Percentiles rank a stretch among this genome's conserved stretches.
Evolutionary conservation across 1,139 yeast genomes (phyloP).

Genomic region (Candida glucosophila): DNA sequence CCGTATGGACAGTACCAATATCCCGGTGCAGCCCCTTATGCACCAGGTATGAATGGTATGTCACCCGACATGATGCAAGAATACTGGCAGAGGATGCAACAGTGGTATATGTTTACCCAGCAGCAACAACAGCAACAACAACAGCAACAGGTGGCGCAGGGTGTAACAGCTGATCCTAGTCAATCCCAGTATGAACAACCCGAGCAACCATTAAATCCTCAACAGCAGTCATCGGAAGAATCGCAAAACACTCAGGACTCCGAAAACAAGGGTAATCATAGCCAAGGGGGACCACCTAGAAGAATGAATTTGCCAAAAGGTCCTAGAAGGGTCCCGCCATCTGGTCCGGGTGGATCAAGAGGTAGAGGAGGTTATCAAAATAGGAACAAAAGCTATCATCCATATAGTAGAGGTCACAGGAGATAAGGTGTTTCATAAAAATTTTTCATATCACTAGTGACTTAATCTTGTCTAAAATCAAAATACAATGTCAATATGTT

Average conservation of each 20-base stretch:
- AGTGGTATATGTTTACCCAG: constrained; percentile 59
- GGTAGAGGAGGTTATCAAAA: constrained; percentile 19
- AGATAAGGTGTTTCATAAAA: too few species aligned
- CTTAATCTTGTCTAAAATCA: background rate
- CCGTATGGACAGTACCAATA: constrained; percentile 33
- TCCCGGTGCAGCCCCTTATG: constrained; percentile 14
- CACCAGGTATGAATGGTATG: constrained; percentile 42
- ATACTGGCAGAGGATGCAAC: constrained; percentile 82
- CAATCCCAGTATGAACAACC: constrained; percentile 43
- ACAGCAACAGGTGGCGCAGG: constrained; percentile 7
- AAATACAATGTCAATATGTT: background rate
- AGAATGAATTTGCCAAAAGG: constrained; percentile 34
- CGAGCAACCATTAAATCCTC: constrained; percentile 47
- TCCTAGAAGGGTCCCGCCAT: constrained; percentile 33
- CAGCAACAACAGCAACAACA: constrained; percentile 26
- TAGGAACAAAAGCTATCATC: constrained; percentile 23
- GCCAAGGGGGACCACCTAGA: constrained; percentile 14
- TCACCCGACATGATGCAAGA: constrained; percentile 83
- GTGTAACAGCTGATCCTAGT: constrained; percentile 5
- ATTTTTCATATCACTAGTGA: too few species aligned
- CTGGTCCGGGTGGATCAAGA: constrained; percentile 25
- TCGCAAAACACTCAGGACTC: constrained; percentile 4
- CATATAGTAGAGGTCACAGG: constrained; percentile 23
- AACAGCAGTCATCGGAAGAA: constrained; percentile 34
- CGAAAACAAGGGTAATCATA: constrained; percentile 6